Evolutionary conservation across 139 green algal species (phyloP).

Genomic region (Coelastrella sp.): DNA sequence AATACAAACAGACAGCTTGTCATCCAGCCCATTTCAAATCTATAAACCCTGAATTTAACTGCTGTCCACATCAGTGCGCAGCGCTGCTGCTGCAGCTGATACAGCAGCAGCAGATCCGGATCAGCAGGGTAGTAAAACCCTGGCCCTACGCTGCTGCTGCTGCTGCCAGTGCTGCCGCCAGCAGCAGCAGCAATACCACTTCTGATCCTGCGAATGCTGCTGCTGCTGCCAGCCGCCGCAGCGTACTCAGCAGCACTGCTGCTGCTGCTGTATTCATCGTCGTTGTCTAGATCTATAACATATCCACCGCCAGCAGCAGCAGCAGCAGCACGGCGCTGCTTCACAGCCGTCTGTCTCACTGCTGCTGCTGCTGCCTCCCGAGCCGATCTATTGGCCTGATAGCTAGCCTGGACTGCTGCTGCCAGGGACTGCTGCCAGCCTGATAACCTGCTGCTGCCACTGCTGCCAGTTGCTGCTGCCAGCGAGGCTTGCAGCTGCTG

Average conservation of each 20-base stretch:
- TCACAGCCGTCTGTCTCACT: neutral
- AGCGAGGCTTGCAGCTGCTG: neutral
- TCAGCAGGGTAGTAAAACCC: neutral
- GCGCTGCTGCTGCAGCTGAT: constrained; percentile 39
- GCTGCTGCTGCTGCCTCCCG: constrained; percentile 26
- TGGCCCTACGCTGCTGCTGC: neutral
- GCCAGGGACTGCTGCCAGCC: constrained; percentile 28
- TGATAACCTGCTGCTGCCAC: neutral
- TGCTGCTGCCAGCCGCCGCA: neutral
- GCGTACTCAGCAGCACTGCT: neutral
- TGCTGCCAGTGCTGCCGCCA: neutral
- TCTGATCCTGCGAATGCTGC: neutral
- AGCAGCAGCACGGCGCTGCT: neutral
- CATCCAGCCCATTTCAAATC: neutral
- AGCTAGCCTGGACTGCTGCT: constrained; percentile 8
- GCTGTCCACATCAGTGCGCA: constrained; percentile 19
- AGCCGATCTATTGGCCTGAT: constrained; percentile 3
- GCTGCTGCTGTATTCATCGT: neutral
- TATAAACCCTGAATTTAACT: constrained; percentile 1
- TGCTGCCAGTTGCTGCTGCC: constrained; percentile 18
- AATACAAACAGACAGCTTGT: constrained; percentile 28
- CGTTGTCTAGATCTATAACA: neutral
- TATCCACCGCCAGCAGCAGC: neutral
- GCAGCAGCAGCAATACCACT: neutral
- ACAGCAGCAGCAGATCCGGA: neutral